Evolutionary conservation across 192 early-diverging fungal genomes (phyloP).

Genomic region (Lobulomyces angularis): DNA sequence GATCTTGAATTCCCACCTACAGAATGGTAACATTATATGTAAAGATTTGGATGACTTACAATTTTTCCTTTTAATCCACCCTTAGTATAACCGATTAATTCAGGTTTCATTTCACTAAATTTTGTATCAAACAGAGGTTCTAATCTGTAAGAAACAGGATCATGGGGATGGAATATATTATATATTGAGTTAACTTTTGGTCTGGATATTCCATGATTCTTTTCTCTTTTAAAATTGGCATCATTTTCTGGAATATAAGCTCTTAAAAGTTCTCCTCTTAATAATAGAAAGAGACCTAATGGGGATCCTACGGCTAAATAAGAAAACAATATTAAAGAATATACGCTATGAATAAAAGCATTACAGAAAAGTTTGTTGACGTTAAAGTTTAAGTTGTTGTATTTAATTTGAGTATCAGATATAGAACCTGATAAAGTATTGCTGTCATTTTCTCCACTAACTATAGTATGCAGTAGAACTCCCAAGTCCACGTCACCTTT

Average conservation of each 20-base stretch:
- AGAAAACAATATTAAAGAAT: conserved; percentile 5
- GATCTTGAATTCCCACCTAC: conserved; percentile 48
- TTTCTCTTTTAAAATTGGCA: conserved; percentile 1
- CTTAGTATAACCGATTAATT: conserved; percentile 64
- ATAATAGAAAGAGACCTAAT: conserved; percentile 62
- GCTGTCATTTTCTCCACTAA: neutral
- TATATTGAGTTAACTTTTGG: conserved; percentile 62
- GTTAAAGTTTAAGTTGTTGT: conserved; percentile 42
- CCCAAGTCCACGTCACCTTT: conserved; percentile 30
- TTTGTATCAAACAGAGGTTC: conserved; percentile 56
- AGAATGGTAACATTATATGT: neutral
- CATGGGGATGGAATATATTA: conserved; percentile 67
- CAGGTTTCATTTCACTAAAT: conserved; percentile 53
- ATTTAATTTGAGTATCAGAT: conserved; percentile 17
- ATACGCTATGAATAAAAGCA: neutral
- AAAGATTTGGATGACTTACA: neutral
- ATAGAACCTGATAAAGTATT: conserved; percentile 19
- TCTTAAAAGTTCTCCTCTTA: conserved; percentile 56
- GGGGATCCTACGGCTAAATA: conserved; percentile 60
- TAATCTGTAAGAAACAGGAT: conserved; percentile 61
- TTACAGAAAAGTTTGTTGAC: conserved; percentile 65
- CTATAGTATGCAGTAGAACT: conserved; percentile 18
- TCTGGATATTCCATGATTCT: conserved; percentile 15
- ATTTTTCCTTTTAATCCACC: conserved; percentile 54
- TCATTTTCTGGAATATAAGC: conserved; percentile 7